These are phyloP conservation scores for Groenewaldozyma sp. DNA, from an alignment of 1,139 yeast genomes.

Conservation along the genomic window DNA sequence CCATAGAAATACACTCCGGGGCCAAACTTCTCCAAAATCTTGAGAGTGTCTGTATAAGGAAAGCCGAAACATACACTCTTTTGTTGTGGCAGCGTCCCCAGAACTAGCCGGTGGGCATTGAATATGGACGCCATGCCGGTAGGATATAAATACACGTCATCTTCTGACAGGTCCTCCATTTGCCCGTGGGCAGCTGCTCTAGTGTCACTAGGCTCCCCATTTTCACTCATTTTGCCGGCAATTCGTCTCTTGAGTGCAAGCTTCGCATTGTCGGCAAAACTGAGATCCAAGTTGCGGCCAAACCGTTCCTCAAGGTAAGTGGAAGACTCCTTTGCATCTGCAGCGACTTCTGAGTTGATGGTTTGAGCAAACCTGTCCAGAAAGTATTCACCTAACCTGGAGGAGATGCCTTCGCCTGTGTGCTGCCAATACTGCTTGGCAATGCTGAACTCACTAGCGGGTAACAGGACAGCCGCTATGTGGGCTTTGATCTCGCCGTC, in stretches of 20 bases:
- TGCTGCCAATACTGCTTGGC: constrained; percentile 96
- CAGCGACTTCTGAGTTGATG: constrained; percentile 33
- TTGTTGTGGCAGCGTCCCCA: constrained; percentile 29
- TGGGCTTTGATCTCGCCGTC: constrained; percentile 58
- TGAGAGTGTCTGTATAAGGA: constrained; percentile 88
- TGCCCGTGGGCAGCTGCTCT: constrained; percentile 19
- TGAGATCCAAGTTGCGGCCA: constrained; percentile 78
- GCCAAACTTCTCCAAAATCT: constrained; percentile 80
- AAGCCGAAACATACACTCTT: constrained; percentile 82
- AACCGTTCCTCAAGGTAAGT: constrained; percentile 79
- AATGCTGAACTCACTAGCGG: constrained; percentile 43
- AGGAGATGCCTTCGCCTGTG: constrained; percentile 89
- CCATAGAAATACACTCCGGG: constrained; percentile 76
- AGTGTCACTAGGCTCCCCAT: constrained; percentile 26
- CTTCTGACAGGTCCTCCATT: constrained; percentile 35
- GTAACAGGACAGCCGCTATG: constrained; percentile 71
- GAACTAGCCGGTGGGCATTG: constrained; percentile 62
- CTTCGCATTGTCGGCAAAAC: constrained; percentile 69
- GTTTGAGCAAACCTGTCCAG: constrained; percentile 30
- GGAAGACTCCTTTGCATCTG: constrained; percentile 4
- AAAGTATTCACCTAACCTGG: constrained; percentile 80
- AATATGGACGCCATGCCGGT: constrained; percentile 92
- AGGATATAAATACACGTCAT: constrained; percentile 77
- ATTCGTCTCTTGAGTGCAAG: constrained; percentile 64
- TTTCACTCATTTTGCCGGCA: constrained; percentile 58